Evolutionary conservation across 257 asterid genomes (phyloP).

Genomic region (Coffea eugenioides): DNA sequence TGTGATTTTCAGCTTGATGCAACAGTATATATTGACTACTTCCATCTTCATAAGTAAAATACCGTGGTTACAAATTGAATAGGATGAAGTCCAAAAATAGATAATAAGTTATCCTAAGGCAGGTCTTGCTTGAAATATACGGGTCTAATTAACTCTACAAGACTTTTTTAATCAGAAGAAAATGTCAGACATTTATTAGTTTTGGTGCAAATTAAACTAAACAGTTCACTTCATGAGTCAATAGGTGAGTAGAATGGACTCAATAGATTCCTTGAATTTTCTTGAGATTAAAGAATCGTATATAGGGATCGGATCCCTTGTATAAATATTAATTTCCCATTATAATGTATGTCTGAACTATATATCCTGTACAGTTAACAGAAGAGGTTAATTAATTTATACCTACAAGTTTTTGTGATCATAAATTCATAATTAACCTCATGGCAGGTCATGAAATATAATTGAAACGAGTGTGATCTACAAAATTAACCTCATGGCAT

Average conservation of each 20-base stretch:
- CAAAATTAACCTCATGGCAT: background rate
- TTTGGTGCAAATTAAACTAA: background rate
- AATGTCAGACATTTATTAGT: background rate
- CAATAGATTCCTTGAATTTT: background rate
- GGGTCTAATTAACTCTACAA: background rate
- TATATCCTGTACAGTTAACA: no score
- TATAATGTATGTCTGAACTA: no score
- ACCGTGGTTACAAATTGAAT: background rate
- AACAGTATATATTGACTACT: conserved; percentile 5
- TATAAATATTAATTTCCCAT: background rate
- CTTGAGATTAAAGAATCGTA: no score
- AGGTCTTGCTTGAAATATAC: background rate
- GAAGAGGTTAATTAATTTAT: background rate
- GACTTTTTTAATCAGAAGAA: background rate
- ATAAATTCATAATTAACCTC: background rate
- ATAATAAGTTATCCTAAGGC: background rate
- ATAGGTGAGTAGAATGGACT: background rate
- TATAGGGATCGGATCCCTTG: no score
- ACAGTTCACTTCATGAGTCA: background rate
- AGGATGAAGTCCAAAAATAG: background rate
- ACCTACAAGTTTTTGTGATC: background rate
- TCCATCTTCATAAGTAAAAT: background rate
- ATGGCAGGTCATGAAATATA: background rate
- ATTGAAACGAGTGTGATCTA: no score
- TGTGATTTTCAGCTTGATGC: background rate